These are phyloP conservation scores for Aphanomyces stellatus DNA, from an alignment of 352 stramenopile genomes.

Conservation along the genomic window DNA sequence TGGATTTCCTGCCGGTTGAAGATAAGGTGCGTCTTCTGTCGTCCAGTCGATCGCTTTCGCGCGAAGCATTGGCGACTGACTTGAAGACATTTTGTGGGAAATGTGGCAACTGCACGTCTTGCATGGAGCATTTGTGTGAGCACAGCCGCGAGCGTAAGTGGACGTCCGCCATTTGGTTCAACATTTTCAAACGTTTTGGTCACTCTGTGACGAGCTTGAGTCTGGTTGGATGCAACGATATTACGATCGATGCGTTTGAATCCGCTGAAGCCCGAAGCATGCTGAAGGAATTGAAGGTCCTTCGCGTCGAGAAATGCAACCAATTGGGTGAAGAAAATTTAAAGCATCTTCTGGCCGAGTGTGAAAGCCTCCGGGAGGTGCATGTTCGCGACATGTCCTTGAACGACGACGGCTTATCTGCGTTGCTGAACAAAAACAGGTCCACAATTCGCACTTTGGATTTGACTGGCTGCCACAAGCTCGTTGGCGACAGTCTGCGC, in stretches of 20 bases:
- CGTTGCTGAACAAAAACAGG: conserved; percentile 38
- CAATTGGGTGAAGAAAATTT: not conserved
- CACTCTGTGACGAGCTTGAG: conserved; percentile 37
- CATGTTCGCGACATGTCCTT: conserved; percentile 63
- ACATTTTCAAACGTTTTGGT: conserved; percentile 33
- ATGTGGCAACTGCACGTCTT: conserved; percentile 38
- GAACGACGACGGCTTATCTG: conserved; percentile 38
- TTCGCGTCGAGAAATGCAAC: conserved; percentile 6
- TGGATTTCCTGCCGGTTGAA: conserved; percentile 42
- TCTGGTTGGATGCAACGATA: conserved; percentile 40
- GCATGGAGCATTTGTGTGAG: conserved; percentile 46
- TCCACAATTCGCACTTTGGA: conserved; percentile 51
- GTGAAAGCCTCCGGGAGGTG: conserved; percentile 44
- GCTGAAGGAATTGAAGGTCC: not conserved
- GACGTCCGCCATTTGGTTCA: conserved; percentile 40
- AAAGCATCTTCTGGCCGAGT: conserved; percentile 26
- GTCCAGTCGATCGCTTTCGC: conserved; percentile 25
- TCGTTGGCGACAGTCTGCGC: conserved; percentile 44
- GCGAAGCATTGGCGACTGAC: conserved; percentile 33
- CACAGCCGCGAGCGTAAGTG: conserved; percentile 25
- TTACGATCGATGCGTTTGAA: conserved; percentile 26
- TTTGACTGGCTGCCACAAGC: conserved; percentile 66
- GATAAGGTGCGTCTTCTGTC: conserved; percentile 56
- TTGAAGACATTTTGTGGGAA: conserved; percentile 52
- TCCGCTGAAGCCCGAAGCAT: not conserved